Percentiles rank a stretch among this genome's conserved stretches.
Conservation (phyloP, 1,284 basidiomycete species). For the Rhizopogon hawkerae region DNA sequence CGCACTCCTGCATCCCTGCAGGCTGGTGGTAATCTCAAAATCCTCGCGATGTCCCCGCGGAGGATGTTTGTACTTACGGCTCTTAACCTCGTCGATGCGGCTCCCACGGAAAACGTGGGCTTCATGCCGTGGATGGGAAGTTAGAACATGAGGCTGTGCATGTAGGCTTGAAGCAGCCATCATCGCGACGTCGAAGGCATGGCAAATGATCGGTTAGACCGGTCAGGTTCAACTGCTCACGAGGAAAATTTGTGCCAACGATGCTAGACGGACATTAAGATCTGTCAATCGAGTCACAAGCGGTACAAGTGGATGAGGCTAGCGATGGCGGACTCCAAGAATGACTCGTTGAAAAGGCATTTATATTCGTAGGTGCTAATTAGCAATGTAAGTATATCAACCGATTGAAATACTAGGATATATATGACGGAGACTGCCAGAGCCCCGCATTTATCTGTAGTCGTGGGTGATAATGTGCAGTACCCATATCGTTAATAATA, state of each 20-base stretch:
- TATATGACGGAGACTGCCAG: not conserved
- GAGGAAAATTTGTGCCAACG: not conserved
- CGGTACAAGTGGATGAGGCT: too few species aligned
- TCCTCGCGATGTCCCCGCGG: not conserved
- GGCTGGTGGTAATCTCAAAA: not conserved
- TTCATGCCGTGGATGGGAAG: not conserved
- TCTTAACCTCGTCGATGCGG: not conserved
- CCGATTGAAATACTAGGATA: not conserved
- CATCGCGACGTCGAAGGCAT: not conserved
- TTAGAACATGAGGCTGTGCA: not conserved
- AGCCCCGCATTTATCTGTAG: not conserved
- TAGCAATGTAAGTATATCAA: not conserved
- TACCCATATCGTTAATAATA: not conserved
- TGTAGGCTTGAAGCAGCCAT: not conserved
- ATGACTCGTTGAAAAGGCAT: too few species aligned
- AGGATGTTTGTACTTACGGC: too few species aligned
- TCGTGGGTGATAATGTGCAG: not conserved
- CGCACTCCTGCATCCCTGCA: not conserved
- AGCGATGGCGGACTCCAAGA: too few species aligned
- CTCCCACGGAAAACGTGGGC: not conserved
- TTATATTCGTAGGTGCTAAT: not conserved
- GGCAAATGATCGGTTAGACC: not conserved
- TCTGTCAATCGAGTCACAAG: too few species aligned
- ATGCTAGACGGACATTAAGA: not conserved
- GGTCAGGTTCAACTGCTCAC: not conserved